Base-by-base conservation (phyloP, 1,284 basidiomycete genomes). In the Kalmanozyma brasiliensis region DNA sequence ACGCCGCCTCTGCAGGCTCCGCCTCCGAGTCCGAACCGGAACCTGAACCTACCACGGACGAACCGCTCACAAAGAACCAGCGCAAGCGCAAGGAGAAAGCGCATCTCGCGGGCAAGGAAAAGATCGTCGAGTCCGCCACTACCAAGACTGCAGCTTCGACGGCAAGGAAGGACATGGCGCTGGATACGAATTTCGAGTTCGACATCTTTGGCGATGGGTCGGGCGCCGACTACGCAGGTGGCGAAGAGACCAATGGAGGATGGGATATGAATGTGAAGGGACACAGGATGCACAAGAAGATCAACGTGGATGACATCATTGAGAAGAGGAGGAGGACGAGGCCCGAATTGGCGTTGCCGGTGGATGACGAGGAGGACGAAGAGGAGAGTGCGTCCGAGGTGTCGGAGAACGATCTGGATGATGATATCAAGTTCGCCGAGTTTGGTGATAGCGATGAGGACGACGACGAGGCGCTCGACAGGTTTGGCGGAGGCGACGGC, bases 381-480 rank as follows among this genome's bases (percentile, higher is more conserved):
- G 71, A 73, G 33, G 30, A 22, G 11, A 41, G 30, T 20, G 51
- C 62, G 37, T 37, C 44, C 4, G 51, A 60, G 4, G 49, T 47
- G 2, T 41, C 44, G 0, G 51, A 57, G 19, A 52, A 57, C 19
- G 59, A 52, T 16, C 47, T 72, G 16, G 73, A 77, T 23, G 75
- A 69, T 22, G 69, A 64, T 20, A 53, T 70, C 41, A 69, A 59
- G 20, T 52, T 42, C 13, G 57, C 52, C 1, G 64, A 60, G 34
- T 60, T 53, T 13, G 74, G 64, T 4, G 72, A 74, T 13, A 78
- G 68, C 17, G 79, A 71, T 14, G 88, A 88, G 33, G 87, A 86
- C 32, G 87, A 87, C 60, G 85, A 96, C 37, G 87, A 94, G 82
- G 52, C 36, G 2, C 14, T 45, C 17, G 75, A 77, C 19, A 72